Evolutionary conservation across 306 rosid species (phyloP).

Genomic region (Cercis canadensis): DNA sequence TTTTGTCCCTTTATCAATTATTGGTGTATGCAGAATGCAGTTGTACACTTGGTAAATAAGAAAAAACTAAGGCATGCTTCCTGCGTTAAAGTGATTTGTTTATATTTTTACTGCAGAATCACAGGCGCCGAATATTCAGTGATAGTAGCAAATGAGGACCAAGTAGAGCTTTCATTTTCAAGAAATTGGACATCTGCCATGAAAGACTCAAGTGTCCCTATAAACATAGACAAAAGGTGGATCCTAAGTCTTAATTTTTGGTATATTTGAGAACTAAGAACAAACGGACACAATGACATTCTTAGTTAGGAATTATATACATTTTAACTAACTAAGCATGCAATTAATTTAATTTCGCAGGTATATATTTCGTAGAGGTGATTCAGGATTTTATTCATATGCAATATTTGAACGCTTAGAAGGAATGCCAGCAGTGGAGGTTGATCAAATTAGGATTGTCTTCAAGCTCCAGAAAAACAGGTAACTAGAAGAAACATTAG

Average conservation of each 20-base stretch:
- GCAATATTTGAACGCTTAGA: slow-evolving; percentile 54
- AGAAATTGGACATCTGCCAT: slow-evolving; percentile 52
- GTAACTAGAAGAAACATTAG: slow-evolving; percentile 38
- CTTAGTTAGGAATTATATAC: background rate
- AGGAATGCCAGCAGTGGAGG: slow-evolving; percentile 55
- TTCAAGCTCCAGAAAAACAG: slow-evolving; percentile 53
- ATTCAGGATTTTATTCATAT: slow-evolving; percentile 74
- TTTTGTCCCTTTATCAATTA: too few species aligned
- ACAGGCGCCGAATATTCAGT: slow-evolving; percentile 45
- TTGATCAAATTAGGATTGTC: slow-evolving; percentile 62
- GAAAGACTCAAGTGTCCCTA: slow-evolving; percentile 37
- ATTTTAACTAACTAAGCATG: too few species aligned
- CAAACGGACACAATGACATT: too few species aligned
- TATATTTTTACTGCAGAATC: slow-evolving; percentile 45
- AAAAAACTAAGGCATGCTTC: background rate
- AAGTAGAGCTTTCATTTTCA: slow-evolving; percentile 72
- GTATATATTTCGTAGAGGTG: slow-evolving; percentile 59
- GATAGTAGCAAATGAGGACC: slow-evolving; percentile 31
- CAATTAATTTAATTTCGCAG: slow-evolving; percentile 39
- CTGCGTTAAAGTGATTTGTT: background rate
- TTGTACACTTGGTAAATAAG: background rate
- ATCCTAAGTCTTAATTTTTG: background rate
- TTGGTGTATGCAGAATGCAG: too few species aligned
- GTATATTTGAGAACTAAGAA: background rate
- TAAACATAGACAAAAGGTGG: slow-evolving; percentile 77